Evolutionary conservation across 441 rosid genomes (phyloP).

Genomic region (Capsella rubella): DNA sequence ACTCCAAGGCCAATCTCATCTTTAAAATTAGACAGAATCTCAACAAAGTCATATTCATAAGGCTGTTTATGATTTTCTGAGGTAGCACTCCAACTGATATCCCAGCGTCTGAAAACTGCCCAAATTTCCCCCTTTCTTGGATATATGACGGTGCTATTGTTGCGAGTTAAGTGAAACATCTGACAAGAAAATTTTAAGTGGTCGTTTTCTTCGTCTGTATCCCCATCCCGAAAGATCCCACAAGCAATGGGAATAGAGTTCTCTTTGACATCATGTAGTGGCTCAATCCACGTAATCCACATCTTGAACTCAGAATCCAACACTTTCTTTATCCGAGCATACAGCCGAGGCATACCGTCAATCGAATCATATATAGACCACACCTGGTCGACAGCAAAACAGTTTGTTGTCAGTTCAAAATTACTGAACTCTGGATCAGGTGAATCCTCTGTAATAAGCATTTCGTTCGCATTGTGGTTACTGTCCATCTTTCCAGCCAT

Average conservation of each 20-base stretch:
- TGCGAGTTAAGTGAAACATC: slow-evolving; percentile 42
- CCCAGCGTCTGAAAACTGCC: slow-evolving; percentile 87
- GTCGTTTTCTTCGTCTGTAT: slow-evolving; percentile 49
- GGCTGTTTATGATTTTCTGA: slow-evolving; percentile 43
- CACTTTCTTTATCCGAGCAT: slow-evolving; percentile 60
- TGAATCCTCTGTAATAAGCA: not conserved
- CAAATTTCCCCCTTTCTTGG: slow-evolving; percentile 82
- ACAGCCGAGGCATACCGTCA: slow-evolving; percentile 71
- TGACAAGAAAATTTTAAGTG: slow-evolving; percentile 69
- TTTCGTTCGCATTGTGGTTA: slow-evolving; percentile 29
- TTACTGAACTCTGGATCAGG: slow-evolving; percentile 67
- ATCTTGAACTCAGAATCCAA: slow-evolving; percentile 54
- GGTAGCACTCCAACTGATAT: slow-evolving; percentile 59
- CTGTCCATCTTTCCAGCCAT: slow-evolving; percentile 25
- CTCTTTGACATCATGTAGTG: slow-evolving; percentile 47
- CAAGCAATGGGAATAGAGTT: slow-evolving; percentile 59
- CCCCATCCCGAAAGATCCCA: slow-evolving; percentile 65
- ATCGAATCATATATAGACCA: slow-evolving; percentile 66
- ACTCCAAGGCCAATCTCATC: slow-evolving; percentile 58
- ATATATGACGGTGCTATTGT: slow-evolving; percentile 51
- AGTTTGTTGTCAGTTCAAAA: slow-evolving; percentile 54
- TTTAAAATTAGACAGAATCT: slow-evolving; percentile 61
- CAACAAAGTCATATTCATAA: slow-evolving; percentile 80
- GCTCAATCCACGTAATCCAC: slow-evolving; percentile 62
- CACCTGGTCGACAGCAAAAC: slow-evolving; percentile 60